Base-by-base conservation (phyloP, 2,329 filamentous ascomycete genomes). In the Arachnopeziza araneosa region DNA sequence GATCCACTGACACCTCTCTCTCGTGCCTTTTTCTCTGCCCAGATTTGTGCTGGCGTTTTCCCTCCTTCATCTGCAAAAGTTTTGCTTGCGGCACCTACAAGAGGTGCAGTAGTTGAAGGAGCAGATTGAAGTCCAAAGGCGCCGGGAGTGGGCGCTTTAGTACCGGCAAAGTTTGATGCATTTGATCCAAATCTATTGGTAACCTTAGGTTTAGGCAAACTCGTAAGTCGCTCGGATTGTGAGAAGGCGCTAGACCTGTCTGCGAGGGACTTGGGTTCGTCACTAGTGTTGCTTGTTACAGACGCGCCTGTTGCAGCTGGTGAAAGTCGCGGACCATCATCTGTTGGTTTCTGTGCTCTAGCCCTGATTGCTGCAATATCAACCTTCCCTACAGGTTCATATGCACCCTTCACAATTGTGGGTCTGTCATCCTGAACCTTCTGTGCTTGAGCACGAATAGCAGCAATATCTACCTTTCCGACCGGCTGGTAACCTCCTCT, bases 391-490 rank as follows among this genome's bases (percentile, higher is more conserved):
- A 98, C 81, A 1, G 95, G 95, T 74, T 98, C 90, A 71, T 99
- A 99, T 24, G 93, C 84, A 50, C 95, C 95, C 76, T 96, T 98
- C 22, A 98, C 90, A 5, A 86, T 83, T 1, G 88, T 84, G 2
- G 95, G 95, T 58, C 92, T 83, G 67, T 96, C 89, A 70, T 97
- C 91, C 52, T 82, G 82, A 75, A 73, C 80, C 69, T 79, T 87
- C 79, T 80, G 87, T 71, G 76, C 92, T 78, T 83, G 91, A 73
- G 80, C 87, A 64, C 95, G 86, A 67, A 99, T 89, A 48, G 91
- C 93, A 24, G 89, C 89, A 75, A 99, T 98, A 71, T 99, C 93
- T n/a, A 99, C 90, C 77, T 97, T 98, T 59, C 95, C 95, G 68
- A 99, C 79, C 22, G 95, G 95, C 73, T 97, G 91, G 75, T 99